Base-by-base conservation (phyloP, 768 basidiomycete species). In the Xerocomellus chrysenteron region DNA sequence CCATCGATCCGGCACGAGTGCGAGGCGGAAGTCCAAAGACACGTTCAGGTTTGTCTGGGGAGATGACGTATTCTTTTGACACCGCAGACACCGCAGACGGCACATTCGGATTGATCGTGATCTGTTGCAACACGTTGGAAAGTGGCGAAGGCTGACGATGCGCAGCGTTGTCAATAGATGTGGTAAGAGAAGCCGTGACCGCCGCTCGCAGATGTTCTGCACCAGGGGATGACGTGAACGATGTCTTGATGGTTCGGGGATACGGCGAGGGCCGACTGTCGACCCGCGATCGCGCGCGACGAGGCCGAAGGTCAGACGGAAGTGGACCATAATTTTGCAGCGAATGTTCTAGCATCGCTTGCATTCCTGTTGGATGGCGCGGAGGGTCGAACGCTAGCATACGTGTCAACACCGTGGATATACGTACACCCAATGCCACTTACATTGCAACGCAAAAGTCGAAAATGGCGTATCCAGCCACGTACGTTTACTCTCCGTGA, bases 401-500 rank as follows among this genome's bases (percentile, higher is more conserved):
- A 40, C 35, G 26, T 24, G 35, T 61, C 43, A 63, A 59, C 26
- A 19, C 24, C 14, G 44, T 40, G 9, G 13, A 19, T 28, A 32
- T 17, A 46, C 5, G 19, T 5, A 12, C 56, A 26, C 4, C 10
- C n/a, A 35, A 5, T 33, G 51, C 10, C 6, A 78, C 86, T 73
- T 65, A 90, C 90, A 80, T 72, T 92, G 89, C 41, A 89, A 28
- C 8, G 86, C 85, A 47, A 80, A 90, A n/a, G 84, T 26, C 0
- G 88, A 91, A 62, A 88, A 85, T 0, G 88, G 82, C 0, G 90
- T 92, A 62, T 92, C 90, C 0, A 62, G 46, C 90, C 88, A 91
- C 1, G 69, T 59, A 11, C 76, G 78, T 68, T 82, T 78, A 64
- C 90, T 92, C 66, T 90, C 88, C 2, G 69, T 73, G 5, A 91